Conservation (phyloP, 2,329 filamentous ascomycete genomes). For the Diaporthe ilicicola region DNA sequence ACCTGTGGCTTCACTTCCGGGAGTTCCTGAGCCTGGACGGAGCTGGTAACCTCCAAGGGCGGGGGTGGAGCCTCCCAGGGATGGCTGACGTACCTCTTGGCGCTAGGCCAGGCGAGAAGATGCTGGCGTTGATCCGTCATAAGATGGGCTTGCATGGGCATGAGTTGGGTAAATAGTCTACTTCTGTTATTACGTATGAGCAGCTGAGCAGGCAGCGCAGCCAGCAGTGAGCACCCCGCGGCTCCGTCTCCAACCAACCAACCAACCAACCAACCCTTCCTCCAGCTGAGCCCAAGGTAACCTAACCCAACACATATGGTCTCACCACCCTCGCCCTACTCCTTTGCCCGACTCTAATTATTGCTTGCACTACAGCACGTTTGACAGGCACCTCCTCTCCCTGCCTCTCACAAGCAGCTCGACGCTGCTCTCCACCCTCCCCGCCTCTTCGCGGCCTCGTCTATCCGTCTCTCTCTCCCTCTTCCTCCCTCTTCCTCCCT, state of each 20-base stretch:
- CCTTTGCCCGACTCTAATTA: neutral
- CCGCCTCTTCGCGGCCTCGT: neutral
- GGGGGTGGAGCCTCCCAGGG: conserved; percentile 9
- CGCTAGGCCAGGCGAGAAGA: neutral
- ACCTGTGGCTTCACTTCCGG: neutral
- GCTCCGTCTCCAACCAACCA: neutral
- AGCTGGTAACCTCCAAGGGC: conserved; percentile 13
- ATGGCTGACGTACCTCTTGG: conserved; percentile 19
- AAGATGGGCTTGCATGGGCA: neutral
- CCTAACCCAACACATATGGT: neutral
- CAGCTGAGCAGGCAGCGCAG: neutral
- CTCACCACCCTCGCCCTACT: neutral
- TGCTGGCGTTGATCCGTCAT: neutral
- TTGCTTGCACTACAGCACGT: neutral
- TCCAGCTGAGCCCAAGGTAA: conserved; percentile 12
- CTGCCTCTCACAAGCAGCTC: conserved; percentile 4
- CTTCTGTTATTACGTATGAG: neutral
- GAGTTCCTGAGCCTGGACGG: conserved; percentile 3
- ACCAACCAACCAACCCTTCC: conserved; percentile 7
- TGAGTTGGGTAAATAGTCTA: no score
- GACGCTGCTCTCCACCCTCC: neutral
- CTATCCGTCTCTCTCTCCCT: neutral
- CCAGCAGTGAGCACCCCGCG: conserved; percentile 15
- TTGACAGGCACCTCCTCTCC: neutral
- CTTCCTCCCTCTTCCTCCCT: neutral